Percentiles rank a stretch among this genome's conserved stretches.
phyloP scores from a whole-genome alignment of 495 filamentous ascomycete genomes.

The Bacidia rubella region DNA sequence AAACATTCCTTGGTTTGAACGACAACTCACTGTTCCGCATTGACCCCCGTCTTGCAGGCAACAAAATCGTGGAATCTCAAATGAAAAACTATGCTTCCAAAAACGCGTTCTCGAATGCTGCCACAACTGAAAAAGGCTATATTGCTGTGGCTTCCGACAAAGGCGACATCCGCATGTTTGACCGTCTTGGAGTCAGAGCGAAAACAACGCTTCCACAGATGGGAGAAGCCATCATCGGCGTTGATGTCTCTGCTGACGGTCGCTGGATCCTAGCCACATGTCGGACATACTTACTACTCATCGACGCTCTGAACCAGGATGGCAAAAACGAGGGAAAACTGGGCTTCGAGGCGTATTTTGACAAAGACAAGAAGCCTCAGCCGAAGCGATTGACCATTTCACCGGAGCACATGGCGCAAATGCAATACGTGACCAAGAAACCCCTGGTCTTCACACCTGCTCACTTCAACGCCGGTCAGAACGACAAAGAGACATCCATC shows the following conservation, averaged over 20 bases:
- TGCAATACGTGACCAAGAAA: conserved; percentile 83
- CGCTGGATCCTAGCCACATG: conserved; percentile 93
- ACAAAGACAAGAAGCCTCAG: conserved; percentile 83
- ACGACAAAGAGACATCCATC: conserved; percentile 71
- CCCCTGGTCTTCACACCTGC: conserved; percentile 80
- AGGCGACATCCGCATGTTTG: conserved; percentile 93
- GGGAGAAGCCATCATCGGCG: conserved; percentile 85
- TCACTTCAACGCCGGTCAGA: conserved; percentile 84
- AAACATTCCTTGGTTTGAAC: conserved; percentile 86
- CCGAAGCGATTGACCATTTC: conserved; percentile 79
- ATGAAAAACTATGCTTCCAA: conserved; percentile 93
- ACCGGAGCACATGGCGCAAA: conserved; percentile 86
- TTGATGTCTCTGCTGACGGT: conserved; percentile 89
- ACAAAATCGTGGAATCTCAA: conserved; percentile 83
- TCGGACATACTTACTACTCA: conserved; percentile 84
- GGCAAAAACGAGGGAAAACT: conserved; percentile 97
- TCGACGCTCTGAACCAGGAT: conserved; percentile 78
- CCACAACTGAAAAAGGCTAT: conserved; percentile 91
- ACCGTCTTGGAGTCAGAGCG: conserved; percentile 89
- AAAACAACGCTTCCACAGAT: conserved; percentile 95
- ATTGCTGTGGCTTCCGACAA: conserved; percentile 95
- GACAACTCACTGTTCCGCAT: conserved; percentile 86
- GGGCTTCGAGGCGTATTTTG: conserved; percentile 88
- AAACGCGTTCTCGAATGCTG: conserved; percentile 88
- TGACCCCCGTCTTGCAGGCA: conserved; percentile 79